A percentile compares a stretch with the other conserved stretches of the same genome.
These are phyloP conservation scores for Melaleuca quinquenervia DNA, from an alignment of 345 rosid genomes.

Conservation along the genomic window DNA sequence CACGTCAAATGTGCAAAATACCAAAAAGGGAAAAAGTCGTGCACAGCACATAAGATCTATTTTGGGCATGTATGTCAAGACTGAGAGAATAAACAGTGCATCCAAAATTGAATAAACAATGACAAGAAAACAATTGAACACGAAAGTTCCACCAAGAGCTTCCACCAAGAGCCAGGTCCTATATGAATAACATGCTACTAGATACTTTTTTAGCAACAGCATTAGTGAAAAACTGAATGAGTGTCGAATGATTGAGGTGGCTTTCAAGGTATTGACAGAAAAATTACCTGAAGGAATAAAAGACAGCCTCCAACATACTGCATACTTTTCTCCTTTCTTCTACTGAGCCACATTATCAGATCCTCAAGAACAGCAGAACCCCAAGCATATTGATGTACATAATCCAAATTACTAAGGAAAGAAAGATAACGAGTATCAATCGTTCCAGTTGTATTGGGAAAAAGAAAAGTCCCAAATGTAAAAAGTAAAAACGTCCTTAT, in stretches of 20 bases:
- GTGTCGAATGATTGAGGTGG: not conserved
- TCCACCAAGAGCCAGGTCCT: not conserved
- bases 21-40: not conserved
- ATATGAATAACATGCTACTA: not conserved
- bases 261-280: not conserved
- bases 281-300: slow-evolving; percentile 30
- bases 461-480: slow-evolving; percentile 22
- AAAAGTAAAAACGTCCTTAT: slow-evolving; percentile 22
- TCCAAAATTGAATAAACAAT: not conserved
- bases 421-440: slow-evolving; percentile 25
- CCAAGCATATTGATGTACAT: slow-evolving; percentile 21
- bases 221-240: not conserved
- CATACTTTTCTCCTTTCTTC: slow-evolving; percentile 20
- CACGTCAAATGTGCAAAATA: not conserved
- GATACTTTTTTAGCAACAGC: not conserved
- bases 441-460: slow-evolving; percentile 21
- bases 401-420: slow-evolving; percentile 15
- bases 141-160: not conserved
- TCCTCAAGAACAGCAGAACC: slow-evolving; percentile 34
- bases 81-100: not conserved
- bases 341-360: slow-evolving; percentile 19
- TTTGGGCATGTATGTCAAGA: not conserved
- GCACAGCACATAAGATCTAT: not conserved
- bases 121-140: not conserved
- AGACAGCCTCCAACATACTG: slow-evolving; percentile 36